Percentiles rank a stretch among this genome's conserved stretches.
Evolutionary conservation across 192 early-diverging fungal species (phyloP).

Genomic region (Kappamyces sp.): DNA sequence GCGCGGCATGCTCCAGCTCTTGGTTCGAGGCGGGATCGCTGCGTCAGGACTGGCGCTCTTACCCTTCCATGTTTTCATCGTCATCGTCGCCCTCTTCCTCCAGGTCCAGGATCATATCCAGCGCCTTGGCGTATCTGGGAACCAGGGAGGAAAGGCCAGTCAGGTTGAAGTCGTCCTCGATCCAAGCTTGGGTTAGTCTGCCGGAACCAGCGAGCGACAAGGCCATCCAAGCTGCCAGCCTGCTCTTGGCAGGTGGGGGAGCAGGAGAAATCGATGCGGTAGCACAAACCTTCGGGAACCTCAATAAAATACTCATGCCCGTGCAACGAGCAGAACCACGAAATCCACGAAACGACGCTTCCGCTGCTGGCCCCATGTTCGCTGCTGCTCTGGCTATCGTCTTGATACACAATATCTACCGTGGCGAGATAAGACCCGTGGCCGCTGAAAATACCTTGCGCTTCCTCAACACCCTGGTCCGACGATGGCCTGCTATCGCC

Average conservation of each 20-base stretch:
- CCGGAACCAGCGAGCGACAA: slow-evolving; percentile 65
- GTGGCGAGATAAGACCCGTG: too few relatives aligned
- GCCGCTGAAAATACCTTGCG: too few relatives aligned
- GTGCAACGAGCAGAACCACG: slow-evolving; percentile 57
- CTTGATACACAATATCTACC: too few relatives aligned
- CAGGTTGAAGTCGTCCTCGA: slow-evolving; percentile 96
- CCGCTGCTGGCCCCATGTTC: too few relatives aligned
- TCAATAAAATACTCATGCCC: slow-evolving; percentile 50
- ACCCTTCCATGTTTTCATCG: background rate
- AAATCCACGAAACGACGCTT: slow-evolving; percentile 56
- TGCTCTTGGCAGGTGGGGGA: too few relatives aligned
- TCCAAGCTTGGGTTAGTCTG: slow-evolving; percentile 46
- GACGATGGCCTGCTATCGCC: too few relatives aligned
- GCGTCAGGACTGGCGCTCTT: too few relatives aligned
- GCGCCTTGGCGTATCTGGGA: slow-evolving; percentile 81
- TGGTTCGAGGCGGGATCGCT: too few relatives aligned
- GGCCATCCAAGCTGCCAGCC: too few relatives aligned
- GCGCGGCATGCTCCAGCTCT: slow-evolving; percentile 79
- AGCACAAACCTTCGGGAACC: slow-evolving; percentile 40
- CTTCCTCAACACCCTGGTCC: too few relatives aligned
- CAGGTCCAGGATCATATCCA: slow-evolving; percentile 92
- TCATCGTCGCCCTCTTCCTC: slow-evolving; percentile 39
- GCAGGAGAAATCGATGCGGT: too few relatives aligned
- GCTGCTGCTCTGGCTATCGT: too few relatives aligned
- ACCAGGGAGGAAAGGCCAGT: slow-evolving; percentile 81